A percentile compares a stretch with the other conserved stretches of the same genome.
Conservation (phyloP, 2,329 filamentous ascomycete species). For the Talaromyces verruculosus region DNA sequence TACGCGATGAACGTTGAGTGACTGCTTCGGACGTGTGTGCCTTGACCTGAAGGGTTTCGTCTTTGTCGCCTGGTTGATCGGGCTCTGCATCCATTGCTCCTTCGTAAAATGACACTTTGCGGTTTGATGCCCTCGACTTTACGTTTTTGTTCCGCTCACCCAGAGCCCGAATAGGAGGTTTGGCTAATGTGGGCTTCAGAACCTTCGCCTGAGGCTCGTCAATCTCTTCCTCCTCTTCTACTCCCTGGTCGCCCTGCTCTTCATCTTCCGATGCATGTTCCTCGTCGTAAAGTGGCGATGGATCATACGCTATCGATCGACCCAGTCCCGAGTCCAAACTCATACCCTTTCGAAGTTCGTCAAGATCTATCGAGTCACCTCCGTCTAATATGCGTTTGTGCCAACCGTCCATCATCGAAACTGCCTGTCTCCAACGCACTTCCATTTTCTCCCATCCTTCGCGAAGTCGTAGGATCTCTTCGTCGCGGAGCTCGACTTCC, state of each 20-base stretch:
- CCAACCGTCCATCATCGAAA: constrained; percentile 90
- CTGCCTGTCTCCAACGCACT: constrained; percentile 81
- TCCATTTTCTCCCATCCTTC: constrained; percentile 95
- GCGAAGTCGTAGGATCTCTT: constrained; percentile 80
- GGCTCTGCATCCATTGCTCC: constrained; percentile 31
- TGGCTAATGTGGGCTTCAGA: constrained; percentile 17
- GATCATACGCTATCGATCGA: constrained; percentile 28
- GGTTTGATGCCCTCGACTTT: constrained; percentile 31
- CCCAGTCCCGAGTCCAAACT: constrained; percentile 42
- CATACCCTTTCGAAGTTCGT: constrained; percentile 46
- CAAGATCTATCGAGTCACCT: constrained; percentile 43
- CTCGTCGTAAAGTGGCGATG: constrained; percentile 36
- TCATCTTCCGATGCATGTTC: constrained; percentile 29
- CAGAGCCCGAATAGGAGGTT: constrained; percentile 33
- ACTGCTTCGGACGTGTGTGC: constrained; percentile 34
- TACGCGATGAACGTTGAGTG: constrained; percentile 32
- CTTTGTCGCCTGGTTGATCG: constrained; percentile 30
- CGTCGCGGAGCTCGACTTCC: constrained; percentile 87
- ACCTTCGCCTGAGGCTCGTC: constrained; percentile 22
- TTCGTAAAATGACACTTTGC: constrained; percentile 42
- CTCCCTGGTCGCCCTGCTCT: constrained; percentile 28
- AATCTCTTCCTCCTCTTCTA: constrained; percentile 23
- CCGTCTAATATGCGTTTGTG: constrained; percentile 67
- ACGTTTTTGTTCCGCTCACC: constrained; percentile 41
- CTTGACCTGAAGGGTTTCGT: constrained; percentile 38